phyloP scores from a whole-genome alignment of 2,329 filamentous ascomycete genomes.

The Pseudogymnoascus sp. region DNA sequence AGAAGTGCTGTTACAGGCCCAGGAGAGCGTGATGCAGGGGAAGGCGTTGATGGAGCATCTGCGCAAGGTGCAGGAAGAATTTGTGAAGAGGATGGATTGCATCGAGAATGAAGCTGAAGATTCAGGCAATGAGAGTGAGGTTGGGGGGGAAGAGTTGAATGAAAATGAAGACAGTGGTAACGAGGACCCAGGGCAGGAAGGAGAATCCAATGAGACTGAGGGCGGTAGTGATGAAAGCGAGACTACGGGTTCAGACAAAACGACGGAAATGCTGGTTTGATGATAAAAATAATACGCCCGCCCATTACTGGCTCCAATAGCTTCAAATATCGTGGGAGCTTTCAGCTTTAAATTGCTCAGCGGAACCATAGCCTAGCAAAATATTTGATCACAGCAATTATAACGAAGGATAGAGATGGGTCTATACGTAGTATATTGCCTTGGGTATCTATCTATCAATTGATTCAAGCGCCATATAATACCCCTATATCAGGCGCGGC shows the following conservation, averaged over 20 bases:
- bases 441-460: slow-evolving; percentile 2
- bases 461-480: background rate
- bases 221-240: background rate
- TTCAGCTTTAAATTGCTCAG: background rate
- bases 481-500: background rate
- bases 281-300: background rate
- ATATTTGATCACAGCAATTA: background rate
- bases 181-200: background rate
- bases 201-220: background rate
- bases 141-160: background rate
- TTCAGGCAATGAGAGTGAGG: background rate
- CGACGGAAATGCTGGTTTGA: background rate
- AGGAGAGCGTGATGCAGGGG: slow-evolving; percentile 55
- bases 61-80: slow-evolving; percentile 62
- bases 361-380: background rate
- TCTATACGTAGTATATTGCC: slow-evolving; percentile 4
- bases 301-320: background rate
- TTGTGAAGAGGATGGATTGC: slow-evolving; percentile 58
- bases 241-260: background rate
- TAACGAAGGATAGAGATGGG: background rate
- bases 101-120: slow-evolving; percentile 39
- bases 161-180: background rate
- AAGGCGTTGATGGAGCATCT: slow-evolving; percentile 56
- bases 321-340: background rate
- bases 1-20: slow-evolving; percentile 63